Evolutionary conservation across 75 land plant species (phyloP), one percentile per base, ranked within the genome.

Genomic region (Pinus albicaulis): DNA sequence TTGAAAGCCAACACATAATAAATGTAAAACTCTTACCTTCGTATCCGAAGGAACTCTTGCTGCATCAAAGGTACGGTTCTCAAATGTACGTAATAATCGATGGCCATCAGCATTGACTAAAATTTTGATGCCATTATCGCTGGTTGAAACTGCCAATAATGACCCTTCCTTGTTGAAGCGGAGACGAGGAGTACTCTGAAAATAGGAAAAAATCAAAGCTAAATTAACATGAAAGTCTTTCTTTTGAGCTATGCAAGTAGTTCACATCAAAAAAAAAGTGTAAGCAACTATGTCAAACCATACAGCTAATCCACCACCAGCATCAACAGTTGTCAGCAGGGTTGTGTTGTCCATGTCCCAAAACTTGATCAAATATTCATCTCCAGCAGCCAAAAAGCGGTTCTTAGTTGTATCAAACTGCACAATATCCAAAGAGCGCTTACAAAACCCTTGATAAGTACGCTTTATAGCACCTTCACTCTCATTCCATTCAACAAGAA

Each of bases 401-500:
- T 92, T 94, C 61, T 71, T 85, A 4, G 92, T 94, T 1, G 91
- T 94, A 74, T 94, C 97, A 74, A 94, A 94, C 66, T 94, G 97
- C 25, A 94, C 91, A 74, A 92, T 89, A 31, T 89, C 92, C 41
- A 68, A 12, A 68, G 94, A 91, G 0, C 86, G 83, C 74, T 90
- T 91, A 17, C 95, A 79, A 66, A 94, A 88, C 22, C 97, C 97
- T 74, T 79, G 84, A 74, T 94, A 94, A 13, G 90, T 89, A 34
- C 95, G 80, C 60, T 90, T 94, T 41, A 94, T 86, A 61, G 90
- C 89, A 17, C 97, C 97, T 83, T 94, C 97, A 85, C 92, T 94
- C 76, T 94, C 97, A 81, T 94, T 92, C 97, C 97, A 94, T 75
- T 94, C 97, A 38, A 94, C 95, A 68, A 94, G 89, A 79, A 73